Percentiles rank a stretch among this genome's conserved stretches.
These are phyloP conservation scores for Ceratonia siliqua DNA, from an alignment of 306 rosid species.

Conservation along the genomic window DNA sequence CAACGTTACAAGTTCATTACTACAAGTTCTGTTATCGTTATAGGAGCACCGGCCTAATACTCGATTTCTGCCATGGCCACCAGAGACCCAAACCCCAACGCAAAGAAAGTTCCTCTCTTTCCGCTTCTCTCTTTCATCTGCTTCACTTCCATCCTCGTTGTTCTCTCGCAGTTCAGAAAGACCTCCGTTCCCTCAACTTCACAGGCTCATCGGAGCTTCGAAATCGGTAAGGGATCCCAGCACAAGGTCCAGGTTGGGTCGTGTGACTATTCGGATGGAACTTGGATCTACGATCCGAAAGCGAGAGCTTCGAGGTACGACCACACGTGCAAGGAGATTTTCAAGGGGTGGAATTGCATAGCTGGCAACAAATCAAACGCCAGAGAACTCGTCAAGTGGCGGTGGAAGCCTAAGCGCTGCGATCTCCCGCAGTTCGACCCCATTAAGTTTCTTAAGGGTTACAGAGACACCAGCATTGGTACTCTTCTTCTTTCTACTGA, in stretches of 20 bases:
- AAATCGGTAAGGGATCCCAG: background rate
- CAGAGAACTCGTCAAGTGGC: slow-evolving; percentile 59
- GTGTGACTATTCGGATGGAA: slow-evolving; percentile 71
- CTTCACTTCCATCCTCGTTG: slow-evolving; percentile 70
- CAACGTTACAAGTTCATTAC: too few relatives aligned
- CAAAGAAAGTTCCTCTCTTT: slow-evolving; percentile 71
- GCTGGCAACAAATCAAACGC: slow-evolving; percentile 72
- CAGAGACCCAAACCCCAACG: background rate
- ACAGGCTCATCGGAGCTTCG: slow-evolving; percentile 39
- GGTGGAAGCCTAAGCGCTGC: slow-evolving; percentile 73
- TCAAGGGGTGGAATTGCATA: slow-evolving; percentile 95
- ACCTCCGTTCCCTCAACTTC: slow-evolving; percentile 43
- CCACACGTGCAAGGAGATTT: slow-evolving; percentile 82
- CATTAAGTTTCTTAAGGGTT: slow-evolving; percentile 46
- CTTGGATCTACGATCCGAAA: slow-evolving; percentile 55
- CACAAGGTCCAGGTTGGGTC: slow-evolving; percentile 24
- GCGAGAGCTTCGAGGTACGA: slow-evolving; percentile 48
- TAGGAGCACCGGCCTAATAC: too few relatives aligned
- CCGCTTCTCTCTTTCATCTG: slow-evolving; percentile 77
- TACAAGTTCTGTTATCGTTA: background rate
- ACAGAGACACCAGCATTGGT: slow-evolving; percentile 72
- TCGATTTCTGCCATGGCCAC: background rate
- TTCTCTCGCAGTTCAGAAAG: slow-evolving; percentile 61
- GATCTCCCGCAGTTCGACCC: slow-evolving; percentile 70
- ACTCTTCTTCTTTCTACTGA: slow-evolving; percentile 6